These are phyloP conservation scores for Ustilago sp. DNA, from an alignment of 1,284 basidiomycete species.

Conservation along the genomic window DNA sequence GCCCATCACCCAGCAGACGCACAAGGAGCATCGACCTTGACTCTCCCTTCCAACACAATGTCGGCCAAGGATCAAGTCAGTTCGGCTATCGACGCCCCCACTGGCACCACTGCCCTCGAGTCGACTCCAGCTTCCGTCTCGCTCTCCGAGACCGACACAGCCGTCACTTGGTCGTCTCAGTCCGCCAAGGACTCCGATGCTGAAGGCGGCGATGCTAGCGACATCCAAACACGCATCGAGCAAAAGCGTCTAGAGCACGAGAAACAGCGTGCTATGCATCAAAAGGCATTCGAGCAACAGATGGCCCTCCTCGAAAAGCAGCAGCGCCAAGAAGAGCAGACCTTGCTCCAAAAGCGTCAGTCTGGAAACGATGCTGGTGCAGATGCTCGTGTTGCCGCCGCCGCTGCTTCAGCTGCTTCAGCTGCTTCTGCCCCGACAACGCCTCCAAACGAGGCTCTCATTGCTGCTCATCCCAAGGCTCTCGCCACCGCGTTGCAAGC, in stretches of 20 bases:
- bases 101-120: slow-evolving; percentile 16
- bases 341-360: slow-evolving; percentile 37
- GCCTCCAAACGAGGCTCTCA: slow-evolving; percentile 33
- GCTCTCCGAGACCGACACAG: slow-evolving; percentile 28
- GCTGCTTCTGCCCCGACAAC: slow-evolving; percentile 53
- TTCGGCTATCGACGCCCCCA: slow-evolving; percentile 15
- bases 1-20: neutral
- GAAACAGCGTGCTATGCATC: slow-evolving; percentile 56
- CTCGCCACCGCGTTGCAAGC: neutral
- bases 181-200: slow-evolving; percentile 17
- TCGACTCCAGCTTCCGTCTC: slow-evolving; percentile 28
- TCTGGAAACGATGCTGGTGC: slow-evolving; percentile 1
- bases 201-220: slow-evolving; percentile 29
- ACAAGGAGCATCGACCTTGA: neutral
- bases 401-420: slow-evolving; percentile 6
- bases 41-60: slow-evolving; percentile 8
- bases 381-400: no score
- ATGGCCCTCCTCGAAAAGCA: slow-evolving; percentile 57
- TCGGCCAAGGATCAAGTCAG: slow-evolving; percentile 21
- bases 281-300: slow-evolving; percentile 59
- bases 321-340: slow-evolving; percentile 58
- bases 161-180: slow-evolving; percentile 29
- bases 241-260: slow-evolving; percentile 60
- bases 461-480: slow-evolving; percentile 24
- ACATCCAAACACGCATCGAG: slow-evolving; percentile 53